Conservation (phyloP, 495 filamentous ascomycete species). For the Pyrenopolyporus hunteri region DNA sequence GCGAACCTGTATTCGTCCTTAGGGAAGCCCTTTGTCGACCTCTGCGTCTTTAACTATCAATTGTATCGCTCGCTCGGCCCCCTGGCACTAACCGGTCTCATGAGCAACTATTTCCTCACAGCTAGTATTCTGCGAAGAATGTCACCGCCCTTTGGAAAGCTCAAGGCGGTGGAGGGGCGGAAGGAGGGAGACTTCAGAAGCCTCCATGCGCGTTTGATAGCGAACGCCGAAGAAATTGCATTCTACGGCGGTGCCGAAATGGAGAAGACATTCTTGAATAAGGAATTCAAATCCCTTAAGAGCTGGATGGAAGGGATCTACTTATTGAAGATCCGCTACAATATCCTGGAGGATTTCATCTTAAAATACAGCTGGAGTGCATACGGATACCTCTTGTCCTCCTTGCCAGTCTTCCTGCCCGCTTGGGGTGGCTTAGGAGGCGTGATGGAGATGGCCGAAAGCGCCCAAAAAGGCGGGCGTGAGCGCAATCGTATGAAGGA, state of each 20-base stretch:
- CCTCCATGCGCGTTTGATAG: conserved; percentile 87
- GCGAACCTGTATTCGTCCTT: conserved; percentile 95
- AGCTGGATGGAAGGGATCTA: conserved; percentile 97
- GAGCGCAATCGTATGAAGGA: conserved; percentile 91
- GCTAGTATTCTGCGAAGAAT: conserved; percentile 84
- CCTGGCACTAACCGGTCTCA: conserved; percentile 80
- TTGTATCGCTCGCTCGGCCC: conserved; percentile 91
- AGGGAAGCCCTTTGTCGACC: conserved; percentile 93
- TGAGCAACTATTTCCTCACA: conserved; percentile 91
- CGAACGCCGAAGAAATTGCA: conserved; percentile 98
- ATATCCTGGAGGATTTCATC: conserved; percentile 98
- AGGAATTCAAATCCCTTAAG: conserved; percentile 88
- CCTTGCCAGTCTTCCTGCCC: conserved; percentile 91
- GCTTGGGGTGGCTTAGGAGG: conserved; percentile 89
- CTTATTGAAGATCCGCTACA: conserved; percentile 94
- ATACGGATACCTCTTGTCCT: conserved; percentile 92
- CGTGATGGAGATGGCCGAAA: conserved; percentile 63
- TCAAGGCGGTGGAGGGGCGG: conserved; percentile 92
- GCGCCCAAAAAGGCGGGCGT: conserved; percentile 56
- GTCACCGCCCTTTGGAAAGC: conserved; percentile 93
- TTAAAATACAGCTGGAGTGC: conserved; percentile 99
- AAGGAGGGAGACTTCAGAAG: conserved; percentile 93
- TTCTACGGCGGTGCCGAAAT: conserved; percentile 96
- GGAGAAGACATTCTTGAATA: conserved; percentile 86
- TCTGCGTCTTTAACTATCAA: conserved; percentile 97